Percentiles rank a stretch among this genome's conserved stretches.
These are phyloP conservation scores for Exophiala spinifera DNA, from an alignment of 2,329 filamentous ascomycete genomes.

Conservation along the genomic window DNA sequence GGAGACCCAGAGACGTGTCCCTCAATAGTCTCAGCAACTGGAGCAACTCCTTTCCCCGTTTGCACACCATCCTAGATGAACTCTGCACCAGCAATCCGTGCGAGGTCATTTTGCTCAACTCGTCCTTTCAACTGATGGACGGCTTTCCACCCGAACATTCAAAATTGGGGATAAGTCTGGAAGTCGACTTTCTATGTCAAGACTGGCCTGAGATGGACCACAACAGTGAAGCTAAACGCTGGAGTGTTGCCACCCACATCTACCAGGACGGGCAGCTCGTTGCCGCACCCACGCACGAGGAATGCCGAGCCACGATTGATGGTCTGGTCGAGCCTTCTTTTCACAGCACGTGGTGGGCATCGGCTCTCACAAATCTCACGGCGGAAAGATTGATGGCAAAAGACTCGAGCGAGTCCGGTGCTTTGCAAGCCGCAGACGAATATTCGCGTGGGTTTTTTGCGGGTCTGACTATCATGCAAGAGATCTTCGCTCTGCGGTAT, in stretches of 20 bases:
- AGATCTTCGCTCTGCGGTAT: conserved; percentile 39
- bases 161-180: conserved; percentile 42
- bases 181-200: conserved; percentile 40
- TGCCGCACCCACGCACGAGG: conserved; percentile 30
- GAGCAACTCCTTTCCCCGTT: conserved; percentile 41
- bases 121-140: conserved; percentile 42
- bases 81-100: conserved; percentile 36
- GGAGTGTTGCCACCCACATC: conserved; percentile 43
- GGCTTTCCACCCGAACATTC: conserved; percentile 43
- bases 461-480: conserved; percentile 45
- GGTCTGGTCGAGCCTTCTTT: conserved; percentile 44
- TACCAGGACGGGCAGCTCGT: conserved; percentile 39
- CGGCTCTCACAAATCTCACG: conserved; percentile 41
- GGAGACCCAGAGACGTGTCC: conserved; percentile 32
- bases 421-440: conserved; percentile 35
- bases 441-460: conserved; percentile 38
- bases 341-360: conserved; percentile 47
- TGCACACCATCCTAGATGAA: conserved; percentile 38
- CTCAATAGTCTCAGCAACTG: conserved; percentile 42
- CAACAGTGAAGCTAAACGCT: conserved; percentile 38
- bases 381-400: conserved; percentile 41
- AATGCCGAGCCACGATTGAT: conserved; percentile 20
- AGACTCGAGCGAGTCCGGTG: conserved; percentile 34
- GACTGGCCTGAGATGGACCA: conserved; percentile 32
- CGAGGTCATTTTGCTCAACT: conserved; percentile 45